A percentile compares a stretch with the other conserved stretches of the same genome.
Evolutionary conservation across 208 protist species (phyloP).

Genomic region (Wallacemonas sp.): DNA sequence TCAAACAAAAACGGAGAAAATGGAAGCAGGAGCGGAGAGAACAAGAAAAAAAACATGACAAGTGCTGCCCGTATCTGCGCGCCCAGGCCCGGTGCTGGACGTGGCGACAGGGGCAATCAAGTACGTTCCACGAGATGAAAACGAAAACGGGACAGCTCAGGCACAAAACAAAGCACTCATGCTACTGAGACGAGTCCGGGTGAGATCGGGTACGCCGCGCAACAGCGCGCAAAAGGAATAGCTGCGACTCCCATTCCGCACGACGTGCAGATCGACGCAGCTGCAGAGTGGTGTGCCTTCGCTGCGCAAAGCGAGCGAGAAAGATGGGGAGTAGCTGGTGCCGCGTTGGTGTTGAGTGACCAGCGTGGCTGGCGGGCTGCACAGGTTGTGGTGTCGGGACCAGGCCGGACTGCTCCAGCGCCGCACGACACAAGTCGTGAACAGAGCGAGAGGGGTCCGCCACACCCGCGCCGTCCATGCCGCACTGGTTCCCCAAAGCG

Average conservation of each 20-base stretch:
- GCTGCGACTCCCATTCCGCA: not conserved
- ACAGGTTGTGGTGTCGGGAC: not conserved
- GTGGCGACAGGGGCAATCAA: too few relatives aligned
- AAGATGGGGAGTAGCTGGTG: not conserved
- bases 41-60: not conserved
- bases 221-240: not conserved
- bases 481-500: not conserved
- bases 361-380: too few relatives aligned
- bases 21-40: constrained; percentile 6
- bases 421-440: not conserved
- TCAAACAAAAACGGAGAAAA: constrained; percentile 7
- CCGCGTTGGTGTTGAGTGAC: not conserved
- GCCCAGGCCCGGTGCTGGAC: too few relatives aligned
- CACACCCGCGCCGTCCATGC: not conserved
- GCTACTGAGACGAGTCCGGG: not conserved
- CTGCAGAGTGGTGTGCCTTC: not conserved
- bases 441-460: not conserved
- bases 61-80: not conserved
- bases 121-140: too few relatives aligned
- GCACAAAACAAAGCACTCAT: not conserved
- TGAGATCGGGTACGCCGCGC: not conserved
- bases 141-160: too few relatives aligned
- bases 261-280: constrained; percentile 3
- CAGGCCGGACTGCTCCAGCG: not conserved
- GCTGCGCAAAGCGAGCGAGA: not conserved